Evolutionary conservation across 2,329 filamentous ascomycete species (phyloP).

Genomic region (Neophaeococcomyces aloes): DNA sequence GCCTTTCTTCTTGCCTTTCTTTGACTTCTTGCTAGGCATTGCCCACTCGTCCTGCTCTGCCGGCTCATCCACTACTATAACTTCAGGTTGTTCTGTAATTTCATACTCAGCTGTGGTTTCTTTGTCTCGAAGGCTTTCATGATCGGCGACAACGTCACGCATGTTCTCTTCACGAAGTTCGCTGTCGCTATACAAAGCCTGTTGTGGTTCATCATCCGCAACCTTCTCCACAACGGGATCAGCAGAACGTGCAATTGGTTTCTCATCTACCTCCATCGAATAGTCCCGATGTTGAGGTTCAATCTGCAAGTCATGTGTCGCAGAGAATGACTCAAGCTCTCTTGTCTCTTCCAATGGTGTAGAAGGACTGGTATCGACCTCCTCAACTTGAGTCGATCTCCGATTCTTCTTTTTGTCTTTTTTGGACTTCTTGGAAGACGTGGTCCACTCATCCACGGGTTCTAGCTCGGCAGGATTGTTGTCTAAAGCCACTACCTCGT

Average conservation of each 20-base stretch:
- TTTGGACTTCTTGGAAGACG: constrained; percentile 15
- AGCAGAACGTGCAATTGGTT: background rate
- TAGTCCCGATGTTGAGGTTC: background rate
- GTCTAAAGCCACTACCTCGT: background rate
- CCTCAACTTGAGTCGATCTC: constrained; percentile 1
- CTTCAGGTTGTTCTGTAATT: background rate
- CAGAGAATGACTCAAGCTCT: background rate
- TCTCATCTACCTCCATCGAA: background rate
- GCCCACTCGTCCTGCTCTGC: constrained; percentile 13
- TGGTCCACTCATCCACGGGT: constrained; percentile 3
- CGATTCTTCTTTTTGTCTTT: constrained; percentile 26
- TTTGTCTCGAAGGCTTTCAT: background rate
- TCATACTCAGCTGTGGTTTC: background rate
- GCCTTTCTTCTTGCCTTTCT: constrained; percentile 16
- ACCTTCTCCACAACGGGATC: background rate
- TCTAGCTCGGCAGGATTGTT: background rate
- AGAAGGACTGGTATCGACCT: background rate
- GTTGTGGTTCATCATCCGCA: background rate
- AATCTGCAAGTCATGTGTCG: background rate
- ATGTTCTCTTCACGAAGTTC: background rate
- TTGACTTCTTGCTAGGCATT: constrained; percentile 24
- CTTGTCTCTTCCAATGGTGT: background rate
- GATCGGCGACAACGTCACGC: background rate
- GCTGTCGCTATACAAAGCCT: background rate
- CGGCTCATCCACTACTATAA: background rate